These are phyloP conservation scores for Pyropia haitanensis DNA, from an alignment of 23 red algal species.

Conservation along the genomic window DNA sequence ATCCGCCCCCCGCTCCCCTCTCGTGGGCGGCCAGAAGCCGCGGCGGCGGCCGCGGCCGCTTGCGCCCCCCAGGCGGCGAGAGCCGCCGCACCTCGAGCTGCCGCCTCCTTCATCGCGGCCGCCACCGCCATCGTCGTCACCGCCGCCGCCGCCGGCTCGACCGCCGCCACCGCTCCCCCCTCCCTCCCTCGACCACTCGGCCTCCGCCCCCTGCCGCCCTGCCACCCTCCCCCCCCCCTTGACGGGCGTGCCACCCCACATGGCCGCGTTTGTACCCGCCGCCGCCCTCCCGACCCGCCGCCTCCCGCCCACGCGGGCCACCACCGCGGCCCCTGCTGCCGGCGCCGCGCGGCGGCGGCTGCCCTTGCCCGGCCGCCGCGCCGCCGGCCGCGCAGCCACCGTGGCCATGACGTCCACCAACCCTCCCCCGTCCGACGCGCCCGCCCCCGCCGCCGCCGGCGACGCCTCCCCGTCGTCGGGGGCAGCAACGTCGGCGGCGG, in stretches of 20 bases:
- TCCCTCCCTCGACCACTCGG: not conserved
- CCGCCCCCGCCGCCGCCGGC: slow-evolving; percentile 5
- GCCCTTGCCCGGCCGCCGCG: not conserved
- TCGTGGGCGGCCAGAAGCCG: too few relatives aligned
- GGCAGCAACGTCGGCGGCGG: not conserved
- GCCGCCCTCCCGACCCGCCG: slow-evolving; percentile 1
- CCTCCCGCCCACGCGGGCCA: not conserved
- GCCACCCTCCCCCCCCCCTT: not conserved
- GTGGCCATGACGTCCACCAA: too few relatives aligned
- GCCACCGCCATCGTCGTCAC: too few relatives aligned
- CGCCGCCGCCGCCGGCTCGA: too few relatives aligned
- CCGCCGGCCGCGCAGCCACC: slow-evolving; percentile 2
- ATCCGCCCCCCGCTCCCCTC: too few relatives aligned
- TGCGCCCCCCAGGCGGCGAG: too few relatives aligned
- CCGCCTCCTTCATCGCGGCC: too few relatives aligned
- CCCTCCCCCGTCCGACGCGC: not conserved
- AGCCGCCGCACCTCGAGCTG: too few relatives aligned
- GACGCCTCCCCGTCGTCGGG: not conserved
- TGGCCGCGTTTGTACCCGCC: not conserved
- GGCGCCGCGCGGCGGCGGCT: not conserved
- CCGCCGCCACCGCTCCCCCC: slow-evolving; percentile 4
- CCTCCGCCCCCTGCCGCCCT: not conserved
- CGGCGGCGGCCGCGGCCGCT: too few relatives aligned
- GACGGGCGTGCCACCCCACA: not conserved
- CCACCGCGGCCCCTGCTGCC: not conserved